phyloP scores from a whole-genome alignment of 2,329 filamentous ascomycete species.

The Cladosporium phlei region DNA sequence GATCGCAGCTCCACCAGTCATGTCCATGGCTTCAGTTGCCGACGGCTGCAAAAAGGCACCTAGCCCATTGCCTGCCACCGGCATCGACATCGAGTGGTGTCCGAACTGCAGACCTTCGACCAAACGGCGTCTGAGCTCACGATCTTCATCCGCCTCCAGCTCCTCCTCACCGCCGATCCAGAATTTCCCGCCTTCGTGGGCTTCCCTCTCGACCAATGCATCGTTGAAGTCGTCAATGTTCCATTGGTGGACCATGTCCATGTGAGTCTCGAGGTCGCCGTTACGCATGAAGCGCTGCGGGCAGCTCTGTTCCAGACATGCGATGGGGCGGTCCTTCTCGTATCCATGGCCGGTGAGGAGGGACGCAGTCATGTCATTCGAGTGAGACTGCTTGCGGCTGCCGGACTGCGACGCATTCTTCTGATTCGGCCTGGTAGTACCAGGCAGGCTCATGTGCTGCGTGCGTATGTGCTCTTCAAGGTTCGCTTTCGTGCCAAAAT shows the following conservation, averaged over 20 bases:
- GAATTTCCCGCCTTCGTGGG: constrained; percentile 40
- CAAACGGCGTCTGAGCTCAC: constrained; percentile 6
- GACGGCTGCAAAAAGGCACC: constrained; percentile 1
- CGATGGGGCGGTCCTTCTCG: constrained; percentile 46
- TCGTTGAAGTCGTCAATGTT: constrained; percentile 36
- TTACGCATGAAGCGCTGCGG: constrained; percentile 53
- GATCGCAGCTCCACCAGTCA: not conserved
- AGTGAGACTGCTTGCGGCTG: not conserved
- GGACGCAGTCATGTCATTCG: not conserved
- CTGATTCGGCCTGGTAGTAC: constrained; percentile 12
- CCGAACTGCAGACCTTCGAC: constrained; percentile 11
- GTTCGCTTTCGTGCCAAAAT: constrained; percentile 70
- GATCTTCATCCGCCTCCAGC: constrained; percentile 11
- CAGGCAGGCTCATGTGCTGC: constrained; percentile 56
- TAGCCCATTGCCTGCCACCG: constrained; percentile 4
- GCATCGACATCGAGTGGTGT: constrained; percentile 4
- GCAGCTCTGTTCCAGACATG: constrained; percentile 50
- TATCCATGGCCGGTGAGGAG: constrained; percentile 55
- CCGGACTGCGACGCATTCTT: constrained; percentile 10
- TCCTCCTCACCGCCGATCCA: constrained; percentile 38
- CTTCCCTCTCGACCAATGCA: constrained; percentile 35
- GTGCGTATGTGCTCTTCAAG: constrained; percentile 82
- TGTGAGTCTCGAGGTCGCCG: constrained; percentile 55
- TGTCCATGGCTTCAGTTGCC: not conserved
- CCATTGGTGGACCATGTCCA: constrained; percentile 42